These are phyloP conservation scores for Sarocladium kiliense DNA, from an alignment of 2,329 filamentous ascomycete genomes.

Conservation along the genomic window DNA sequence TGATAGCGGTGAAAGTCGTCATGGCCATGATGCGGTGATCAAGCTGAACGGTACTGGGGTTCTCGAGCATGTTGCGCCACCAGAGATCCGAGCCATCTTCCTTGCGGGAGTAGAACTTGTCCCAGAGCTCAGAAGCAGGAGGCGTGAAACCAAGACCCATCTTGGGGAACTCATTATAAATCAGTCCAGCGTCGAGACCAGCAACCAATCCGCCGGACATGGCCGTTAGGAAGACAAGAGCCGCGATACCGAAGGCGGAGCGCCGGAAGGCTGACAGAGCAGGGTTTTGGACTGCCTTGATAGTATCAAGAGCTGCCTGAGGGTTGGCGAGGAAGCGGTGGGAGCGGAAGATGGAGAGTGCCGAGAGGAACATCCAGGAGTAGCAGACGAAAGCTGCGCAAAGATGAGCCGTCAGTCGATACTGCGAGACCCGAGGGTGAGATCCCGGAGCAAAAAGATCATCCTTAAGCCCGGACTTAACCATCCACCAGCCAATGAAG, in stretches of 20 bases:
- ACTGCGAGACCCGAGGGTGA: slow-evolving; percentile 90
- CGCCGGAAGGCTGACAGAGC: slow-evolving; percentile 69
- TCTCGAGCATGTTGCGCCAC: slow-evolving; percentile 98
- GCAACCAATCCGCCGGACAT: slow-evolving; percentile 94
- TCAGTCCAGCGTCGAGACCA: slow-evolving; percentile 89
- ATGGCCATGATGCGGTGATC: slow-evolving; percentile 91
- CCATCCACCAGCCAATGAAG: slow-evolving; percentile 99
- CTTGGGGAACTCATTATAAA: slow-evolving; percentile 97
- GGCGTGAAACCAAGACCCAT: slow-evolving; percentile 86
- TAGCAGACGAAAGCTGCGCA: slow-evolving; percentile 91
- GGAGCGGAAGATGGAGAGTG: slow-evolving; percentile 76
- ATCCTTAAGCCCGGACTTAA: slow-evolving; percentile 91
- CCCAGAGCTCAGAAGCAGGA: slow-evolving; percentile 76
- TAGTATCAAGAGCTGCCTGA: slow-evolving; percentile 51
- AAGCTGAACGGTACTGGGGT: slow-evolving; percentile 90
- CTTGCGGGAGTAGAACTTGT: slow-evolving; percentile 76
- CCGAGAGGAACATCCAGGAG: slow-evolving; percentile 87
- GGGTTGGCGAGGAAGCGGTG: slow-evolving; percentile 67
- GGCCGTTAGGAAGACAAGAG: slow-evolving; percentile 80
- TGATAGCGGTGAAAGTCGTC: slow-evolving; percentile 77
- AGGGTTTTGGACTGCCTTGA: slow-evolving; percentile 60
- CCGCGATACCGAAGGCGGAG: slow-evolving; percentile 63
- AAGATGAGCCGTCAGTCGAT: slow-evolving; percentile 84
- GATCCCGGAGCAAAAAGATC: slow-evolving; percentile 89
- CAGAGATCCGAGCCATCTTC: slow-evolving; percentile 77